These are phyloP conservation scores for Saprolegnia parasitica DNA, from an alignment of 352 stramenopile species.

Conservation along the genomic window DNA sequence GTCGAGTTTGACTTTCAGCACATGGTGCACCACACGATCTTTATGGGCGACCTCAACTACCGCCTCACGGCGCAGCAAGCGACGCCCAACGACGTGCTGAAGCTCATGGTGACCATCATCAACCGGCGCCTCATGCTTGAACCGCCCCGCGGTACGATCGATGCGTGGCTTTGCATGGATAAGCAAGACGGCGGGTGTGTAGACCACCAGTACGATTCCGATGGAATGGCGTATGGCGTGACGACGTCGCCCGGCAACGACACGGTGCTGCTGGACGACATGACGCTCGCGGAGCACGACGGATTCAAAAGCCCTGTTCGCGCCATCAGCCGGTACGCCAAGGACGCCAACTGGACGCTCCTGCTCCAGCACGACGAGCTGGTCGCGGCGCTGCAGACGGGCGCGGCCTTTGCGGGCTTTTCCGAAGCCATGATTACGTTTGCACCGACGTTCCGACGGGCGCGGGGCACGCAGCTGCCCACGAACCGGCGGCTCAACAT, in stretches of 20 bases:
- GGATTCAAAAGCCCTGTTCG: not conserved
- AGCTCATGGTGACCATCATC: conserved; percentile 11
- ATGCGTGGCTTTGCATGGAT: too few species aligned
- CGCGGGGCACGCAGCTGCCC: conserved; percentile 48
- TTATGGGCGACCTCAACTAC: conserved; percentile 88
- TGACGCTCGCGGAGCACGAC: conserved; percentile 1
- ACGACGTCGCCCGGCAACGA: conserved; percentile 11
- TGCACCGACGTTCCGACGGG: conserved; percentile 70
- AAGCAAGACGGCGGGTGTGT: not conserved
- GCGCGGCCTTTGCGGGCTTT: conserved; percentile 68
- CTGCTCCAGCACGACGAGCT: conserved; percentile 56
- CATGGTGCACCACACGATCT: conserved; percentile 81
- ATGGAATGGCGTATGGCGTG: not conserved
- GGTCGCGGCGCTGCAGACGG: conserved; percentile 47
- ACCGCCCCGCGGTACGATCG: not conserved
- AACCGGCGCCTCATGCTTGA: not conserved
- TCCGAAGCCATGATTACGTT: conserved; percentile 61
- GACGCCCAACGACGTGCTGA: not conserved
- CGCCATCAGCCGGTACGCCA: not conserved
- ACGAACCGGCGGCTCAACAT: conserved; percentile 22
- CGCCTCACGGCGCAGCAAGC: conserved; percentile 44
- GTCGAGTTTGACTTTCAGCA: conserved; percentile 75
- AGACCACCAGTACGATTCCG: not conserved
- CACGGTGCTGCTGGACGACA: conserved; percentile 9
- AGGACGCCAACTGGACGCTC: conserved; percentile 9